Conservation (phyloP, 148 eudicot genomes). For the Simmondsia chinensis region DNA sequence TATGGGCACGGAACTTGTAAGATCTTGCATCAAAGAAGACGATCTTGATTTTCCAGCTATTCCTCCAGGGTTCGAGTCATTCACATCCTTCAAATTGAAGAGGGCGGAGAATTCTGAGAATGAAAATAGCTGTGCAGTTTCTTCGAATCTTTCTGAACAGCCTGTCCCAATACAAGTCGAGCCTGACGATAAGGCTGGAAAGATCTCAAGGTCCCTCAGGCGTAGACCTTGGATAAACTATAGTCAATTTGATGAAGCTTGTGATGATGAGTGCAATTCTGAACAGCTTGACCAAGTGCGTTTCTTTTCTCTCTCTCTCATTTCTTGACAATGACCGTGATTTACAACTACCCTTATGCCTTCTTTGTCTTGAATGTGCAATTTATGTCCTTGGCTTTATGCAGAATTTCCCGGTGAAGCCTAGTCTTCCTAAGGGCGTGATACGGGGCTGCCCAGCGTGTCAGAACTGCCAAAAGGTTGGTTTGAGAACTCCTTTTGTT, state of each 20-base stretch:
- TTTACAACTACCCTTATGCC: neutral
- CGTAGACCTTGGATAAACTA: slow-evolving; percentile 47
- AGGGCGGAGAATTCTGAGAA: slow-evolving; percentile 41
- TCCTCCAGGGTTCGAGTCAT: slow-evolving; percentile 95
- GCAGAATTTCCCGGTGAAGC: slow-evolving; percentile 40
- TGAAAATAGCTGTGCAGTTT: slow-evolving; percentile 35
- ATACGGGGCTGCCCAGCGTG: slow-evolving; percentile 81
- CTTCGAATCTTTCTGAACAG: slow-evolving; percentile 42
- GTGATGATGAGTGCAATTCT: slow-evolving; percentile 52
- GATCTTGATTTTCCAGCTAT: slow-evolving; percentile 61
- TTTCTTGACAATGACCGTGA: neutral
- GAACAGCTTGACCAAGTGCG: slow-evolving; percentile 53
- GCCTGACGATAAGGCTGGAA: slow-evolving; percentile 31
- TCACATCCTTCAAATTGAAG: slow-evolving; percentile 47
- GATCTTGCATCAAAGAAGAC: slow-evolving; percentile 59
- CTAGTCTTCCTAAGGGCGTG: slow-evolving; percentile 76
- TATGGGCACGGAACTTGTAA: slow-evolving; percentile 75
- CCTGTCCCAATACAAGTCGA: slow-evolving; percentile 28
- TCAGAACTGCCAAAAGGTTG: slow-evolving; percentile 82
- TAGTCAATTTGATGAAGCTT: slow-evolving; percentile 32
- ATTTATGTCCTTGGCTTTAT: slow-evolving; percentile 4
- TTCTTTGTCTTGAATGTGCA: neutral
- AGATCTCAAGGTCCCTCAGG: slow-evolving; percentile 39
- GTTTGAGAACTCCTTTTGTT: slow-evolving; percentile 1
- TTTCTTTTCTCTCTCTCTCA: neutral